A percentile compares a stretch with the other conserved stretches of the same genome.
Conservation (phyloP, 257 asterid genomes). For the Gardenia jasminoides region DNA sequence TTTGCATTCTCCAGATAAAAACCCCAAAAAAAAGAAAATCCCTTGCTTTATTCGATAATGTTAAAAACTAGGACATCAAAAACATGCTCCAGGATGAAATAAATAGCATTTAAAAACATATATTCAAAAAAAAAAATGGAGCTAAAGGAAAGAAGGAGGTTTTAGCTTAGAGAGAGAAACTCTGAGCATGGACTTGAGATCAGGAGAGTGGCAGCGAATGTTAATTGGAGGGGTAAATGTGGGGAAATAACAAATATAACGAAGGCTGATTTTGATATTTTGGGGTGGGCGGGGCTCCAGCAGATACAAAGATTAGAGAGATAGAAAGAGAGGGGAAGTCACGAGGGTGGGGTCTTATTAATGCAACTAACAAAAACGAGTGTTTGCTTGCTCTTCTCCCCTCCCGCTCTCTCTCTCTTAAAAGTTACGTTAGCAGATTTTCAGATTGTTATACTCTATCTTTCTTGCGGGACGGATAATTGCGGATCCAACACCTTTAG, state of each 20-base stretch:
- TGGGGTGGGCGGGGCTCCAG: constrained; percentile 4
- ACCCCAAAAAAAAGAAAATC: not conserved
- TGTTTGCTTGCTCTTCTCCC: not conserved
- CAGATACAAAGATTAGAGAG: not conserved
- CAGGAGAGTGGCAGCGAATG: constrained; percentile 4
- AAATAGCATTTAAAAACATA: not conserved
- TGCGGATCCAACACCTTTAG: constrained; percentile 1
- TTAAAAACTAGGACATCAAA: not conserved
- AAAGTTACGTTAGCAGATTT: constrained; percentile 25
- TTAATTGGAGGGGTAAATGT: not conserved
- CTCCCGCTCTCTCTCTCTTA: constrained; percentile 25
- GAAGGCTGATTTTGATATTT: not conserved
- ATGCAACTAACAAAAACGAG: constrained; percentile 14
- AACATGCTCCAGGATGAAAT: not conserved
- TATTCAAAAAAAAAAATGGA: constrained; percentile 1
- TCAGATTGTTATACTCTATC: not conserved
- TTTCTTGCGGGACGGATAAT: not conserved
- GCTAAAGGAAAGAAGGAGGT: not conserved
- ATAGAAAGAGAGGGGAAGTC: constrained; percentile 3
- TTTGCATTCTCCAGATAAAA: constrained; percentile 13
- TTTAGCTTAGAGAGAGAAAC: constrained; percentile 17
- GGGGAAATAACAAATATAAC: not conserved
- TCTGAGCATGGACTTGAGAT: constrained; percentile 9
- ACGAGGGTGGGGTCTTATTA: constrained; percentile 19
- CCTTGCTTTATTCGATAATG: constrained; percentile 12